Evolutionary conservation across 2,329 filamentous ascomycete genomes (phyloP).

Genomic region (Fusarium multiceps): DNA sequence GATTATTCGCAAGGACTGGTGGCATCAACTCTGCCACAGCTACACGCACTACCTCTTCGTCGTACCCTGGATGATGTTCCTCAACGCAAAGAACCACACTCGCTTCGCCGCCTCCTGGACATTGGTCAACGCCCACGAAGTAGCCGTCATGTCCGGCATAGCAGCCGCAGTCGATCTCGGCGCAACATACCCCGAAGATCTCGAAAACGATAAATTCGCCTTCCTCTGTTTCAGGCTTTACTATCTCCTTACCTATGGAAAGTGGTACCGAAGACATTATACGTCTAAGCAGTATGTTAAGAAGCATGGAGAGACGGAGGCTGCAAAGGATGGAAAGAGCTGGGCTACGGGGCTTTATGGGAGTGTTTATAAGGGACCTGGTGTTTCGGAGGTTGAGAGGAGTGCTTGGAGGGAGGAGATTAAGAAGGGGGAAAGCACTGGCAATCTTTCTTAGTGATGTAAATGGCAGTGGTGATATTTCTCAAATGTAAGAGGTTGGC

Average conservation of each 20-base stretch:
- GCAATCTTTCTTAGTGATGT: constrained; percentile 45
- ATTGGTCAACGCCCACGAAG: constrained; percentile 18
- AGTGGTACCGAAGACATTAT: constrained; percentile 64
- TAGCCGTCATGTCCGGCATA: constrained; percentile 27
- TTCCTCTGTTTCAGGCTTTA: constrained; percentile 71
- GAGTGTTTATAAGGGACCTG: constrained; percentile 69
- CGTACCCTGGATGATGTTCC: constrained; percentile 30
- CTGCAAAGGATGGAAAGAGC: constrained; percentile 57
- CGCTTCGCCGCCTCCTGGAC: constrained; percentile 29
- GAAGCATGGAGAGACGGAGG: constrained; percentile 51
- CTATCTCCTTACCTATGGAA: constrained; percentile 69
- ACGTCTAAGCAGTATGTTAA: constrained; percentile 37
- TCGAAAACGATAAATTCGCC: constrained; percentile 71
- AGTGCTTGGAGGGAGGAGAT: constrained; percentile 60
- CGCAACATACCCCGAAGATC: constrained; percentile 51
- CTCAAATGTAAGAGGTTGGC: too few relatives aligned
- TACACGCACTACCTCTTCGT: constrained; percentile 31
- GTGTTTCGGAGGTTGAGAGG: constrained; percentile 63
- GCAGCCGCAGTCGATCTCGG: constrained; percentile 28
- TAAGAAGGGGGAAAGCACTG: constrained; percentile 51
- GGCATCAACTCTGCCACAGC: constrained; percentile 29
- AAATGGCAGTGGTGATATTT: too few relatives aligned
- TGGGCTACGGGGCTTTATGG: constrained; percentile 70
- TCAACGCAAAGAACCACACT: constrained; percentile 31
- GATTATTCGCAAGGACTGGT: constrained; percentile 34